Evolutionary conservation across 73 alveolate species (phyloP), one percentile per base, ranked within the genome.

Genomic region (Breviolum minutum): DNA sequence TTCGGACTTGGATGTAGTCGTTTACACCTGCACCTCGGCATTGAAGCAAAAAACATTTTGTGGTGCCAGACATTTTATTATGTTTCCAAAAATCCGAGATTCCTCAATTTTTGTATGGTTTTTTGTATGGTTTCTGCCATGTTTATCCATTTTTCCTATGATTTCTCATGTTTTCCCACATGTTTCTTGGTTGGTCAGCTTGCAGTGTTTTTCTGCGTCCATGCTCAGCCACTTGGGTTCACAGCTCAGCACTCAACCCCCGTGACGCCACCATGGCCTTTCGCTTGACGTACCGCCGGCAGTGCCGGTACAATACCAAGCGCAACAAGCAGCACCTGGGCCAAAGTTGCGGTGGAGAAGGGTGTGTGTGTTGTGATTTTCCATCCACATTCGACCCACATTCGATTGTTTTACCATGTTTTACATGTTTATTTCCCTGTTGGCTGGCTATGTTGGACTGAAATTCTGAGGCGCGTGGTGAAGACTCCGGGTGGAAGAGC

Each of bases 291-390:
- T 93, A 93, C 82, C 98, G 98, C 61, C 98, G 98, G 81, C 98
- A 93, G 71, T 93, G 98, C 98, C 98, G 98, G 83, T 93, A 93
- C 98, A 93, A 93, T 70, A 93, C 98, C 92, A 93, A 93, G 98
- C 63, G 83, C 82, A 93, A 93, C 98, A 93, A 93, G 92, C 98
- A 90, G 97, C 97, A 17, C 63, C 79, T 86, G 61, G 80, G 94
- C 63, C 54, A 40, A 40, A 40, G 54, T 40, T 40, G 54, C 54
- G 54, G 54, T 40, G 54, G 54, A 40, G 54, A 40, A 40, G 54
- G 54, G 5, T 40, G 0, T 40, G 54, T 40, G 54, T n/a, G 5
- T 40, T 40, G 54, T 40, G 54, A 40, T 40, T 2, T 40, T 40
- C 54, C 5, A 40, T 3, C 30, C 7, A 61, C 19, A 4, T 61